Evolutionary conservation across 257 asterid species (phyloP).

Genomic region (Handroanthus guayacan): DNA sequence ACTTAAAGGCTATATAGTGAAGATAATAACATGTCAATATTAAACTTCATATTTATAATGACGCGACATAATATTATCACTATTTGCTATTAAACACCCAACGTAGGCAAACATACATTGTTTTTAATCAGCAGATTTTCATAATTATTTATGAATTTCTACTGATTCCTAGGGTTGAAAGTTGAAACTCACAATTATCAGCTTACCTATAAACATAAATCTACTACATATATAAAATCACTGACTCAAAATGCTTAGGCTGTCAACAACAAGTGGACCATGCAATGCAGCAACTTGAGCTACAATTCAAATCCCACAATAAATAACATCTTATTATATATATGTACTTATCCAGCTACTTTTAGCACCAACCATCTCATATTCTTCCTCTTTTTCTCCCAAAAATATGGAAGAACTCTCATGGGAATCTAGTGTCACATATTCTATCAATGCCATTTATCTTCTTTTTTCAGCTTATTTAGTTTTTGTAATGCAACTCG

Average conservation of each 20-base stretch:
- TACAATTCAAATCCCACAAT: conserved; percentile 27
- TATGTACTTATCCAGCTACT: conserved; percentile 17
- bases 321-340: neutral
- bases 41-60: too few relatives aligned
- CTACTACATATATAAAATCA: neutral
- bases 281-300: conserved; percentile 37
- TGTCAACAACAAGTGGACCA: conserved; percentile 44
- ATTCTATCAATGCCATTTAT: conserved; percentile 61
- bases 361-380: conserved; percentile 32
- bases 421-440: conserved; percentile 68
- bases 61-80: too few relatives aligned
- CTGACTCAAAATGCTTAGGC: conserved; percentile 35
- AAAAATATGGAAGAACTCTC: conserved; percentile 63
- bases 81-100: too few relatives aligned
- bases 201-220: too few relatives aligned
- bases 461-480: conserved; percentile 67
- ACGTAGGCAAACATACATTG: too few relatives aligned
- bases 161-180: too few relatives aligned
- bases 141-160: too few relatives aligned
- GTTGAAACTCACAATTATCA: neutral
- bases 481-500: conserved; percentile 68
- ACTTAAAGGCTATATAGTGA: too few relatives aligned
- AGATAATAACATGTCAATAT: too few relatives aligned
- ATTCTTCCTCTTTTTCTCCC: conserved; percentile 27
- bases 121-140: too few relatives aligned